phyloP scores from a whole-genome alignment of 305 asterid genomes.

The Rubia peregrina region DNA sequence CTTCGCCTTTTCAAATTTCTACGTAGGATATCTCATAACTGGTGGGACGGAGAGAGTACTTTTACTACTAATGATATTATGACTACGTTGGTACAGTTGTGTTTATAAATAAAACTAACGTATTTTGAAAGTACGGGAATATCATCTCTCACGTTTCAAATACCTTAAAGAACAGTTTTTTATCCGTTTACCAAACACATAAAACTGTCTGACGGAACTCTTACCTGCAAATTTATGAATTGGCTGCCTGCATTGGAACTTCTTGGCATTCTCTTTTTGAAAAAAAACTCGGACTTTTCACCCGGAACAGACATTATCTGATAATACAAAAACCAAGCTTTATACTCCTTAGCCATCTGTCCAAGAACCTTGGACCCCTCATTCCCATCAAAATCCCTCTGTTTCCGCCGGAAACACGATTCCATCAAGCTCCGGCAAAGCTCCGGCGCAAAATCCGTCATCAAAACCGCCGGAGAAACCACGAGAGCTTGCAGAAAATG shows the following conservation, averaged over 20 bases:
- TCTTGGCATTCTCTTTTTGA: slow-evolving; percentile 28
- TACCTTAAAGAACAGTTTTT: too few relatives aligned
- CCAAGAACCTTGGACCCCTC: slow-evolving; percentile 38
- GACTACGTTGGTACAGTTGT: too few relatives aligned
- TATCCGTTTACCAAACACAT: too few relatives aligned
- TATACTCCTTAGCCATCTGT: slow-evolving; percentile 52
- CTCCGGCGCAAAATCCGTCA: slow-evolving; percentile 50
- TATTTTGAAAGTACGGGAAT: too few relatives aligned
- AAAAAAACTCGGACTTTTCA: slow-evolving; percentile 18
- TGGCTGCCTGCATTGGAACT: slow-evolving; percentile 23
- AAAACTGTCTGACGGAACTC: slow-evolving; percentile 9
- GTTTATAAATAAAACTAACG: too few relatives aligned
- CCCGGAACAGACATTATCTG: slow-evolving; percentile 54
- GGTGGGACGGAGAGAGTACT: too few relatives aligned
- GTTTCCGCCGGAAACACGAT: slow-evolving; percentile 23
- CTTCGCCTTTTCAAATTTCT: too few relatives aligned
- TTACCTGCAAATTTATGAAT: slow-evolving; percentile 34
- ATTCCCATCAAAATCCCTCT: slow-evolving; percentile 24
- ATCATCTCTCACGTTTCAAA: too few relatives aligned
- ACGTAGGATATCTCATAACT: too few relatives aligned
- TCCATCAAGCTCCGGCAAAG: slow-evolving; percentile 36
- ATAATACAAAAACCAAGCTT: slow-evolving; percentile 82
- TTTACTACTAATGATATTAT: too few relatives aligned
- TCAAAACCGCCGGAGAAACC: slow-evolving; percentile 49
- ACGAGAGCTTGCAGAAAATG: slow-evolving; percentile 77